Base-by-base conservation (phyloP, 2,329 filamentous ascomycete genomes). In the Bipolaris gigantea region DNA sequence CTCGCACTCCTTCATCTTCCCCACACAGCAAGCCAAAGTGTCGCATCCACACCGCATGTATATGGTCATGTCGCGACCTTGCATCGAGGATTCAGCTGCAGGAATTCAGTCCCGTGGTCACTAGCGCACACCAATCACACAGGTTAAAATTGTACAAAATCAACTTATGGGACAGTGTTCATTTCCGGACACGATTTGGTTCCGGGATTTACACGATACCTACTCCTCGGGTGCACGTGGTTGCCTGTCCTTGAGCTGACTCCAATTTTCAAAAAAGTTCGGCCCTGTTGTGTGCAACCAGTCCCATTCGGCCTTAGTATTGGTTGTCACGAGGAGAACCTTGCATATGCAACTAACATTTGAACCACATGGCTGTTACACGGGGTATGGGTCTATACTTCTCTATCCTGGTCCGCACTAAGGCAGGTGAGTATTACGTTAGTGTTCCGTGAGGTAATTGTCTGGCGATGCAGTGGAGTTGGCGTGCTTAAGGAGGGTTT, bases 261-360 rank as follows among this genome's bases (percentile, higher is more conserved):
- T 19, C 9, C 16, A 13, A 32, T 23, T 30, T 15, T 30, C n/a
- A 13, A 25, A 30, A 30, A n/a, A 34, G n/a, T 11, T n/a, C 19
- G 16, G 19, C 5, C 27, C 30, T 15, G 18, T 16, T 15, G 25
- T 45, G 40, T 32, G 21, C 27, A 18, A 34, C 16, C 33, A 32
- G 34, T 54, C 15, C 21, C 34, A 21, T 23, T 50, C 34, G 40
- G 47, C 51, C 33, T 30, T 30, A 30, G n/a, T 35, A n/a, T 50
- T 39, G 7, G 19, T 25, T 19, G 21, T 53, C 25, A 48, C 27
- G 41, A 40, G 47, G 25, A 35, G 19, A 18, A 38, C 43, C 33
- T 42, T 32, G 19, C 39, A 39, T 33, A 25, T 33, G 33, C 30
- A 47, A 35, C 30, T 16, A 35, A 41, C 36, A 34, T 42, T 19